These are phyloP conservation scores for Pilasporangium apinafurcum DNA, from an alignment of 352 stramenopile species.

Conservation along the genomic window DNA sequence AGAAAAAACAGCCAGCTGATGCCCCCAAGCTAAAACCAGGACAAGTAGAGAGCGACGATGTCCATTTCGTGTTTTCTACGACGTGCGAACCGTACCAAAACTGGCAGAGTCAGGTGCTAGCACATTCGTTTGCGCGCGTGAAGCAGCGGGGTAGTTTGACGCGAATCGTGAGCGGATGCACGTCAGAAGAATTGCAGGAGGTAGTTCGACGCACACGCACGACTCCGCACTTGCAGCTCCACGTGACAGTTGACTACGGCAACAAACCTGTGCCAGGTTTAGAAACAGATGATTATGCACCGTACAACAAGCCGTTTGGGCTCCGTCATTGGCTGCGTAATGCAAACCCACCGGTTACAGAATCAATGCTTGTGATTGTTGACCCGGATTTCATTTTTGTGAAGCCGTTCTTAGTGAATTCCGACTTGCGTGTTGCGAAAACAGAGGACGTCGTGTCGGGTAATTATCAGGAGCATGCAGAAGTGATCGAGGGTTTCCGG, in stretches of 20 bases:
- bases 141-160: slow-evolving; percentile 55
- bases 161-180: slow-evolving; percentile 64
- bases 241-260: slow-evolving; percentile 51
- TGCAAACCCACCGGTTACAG: slow-evolving; percentile 54
- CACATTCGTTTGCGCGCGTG: slow-evolving; percentile 53
- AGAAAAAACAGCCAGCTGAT: slow-evolving; percentile 18
- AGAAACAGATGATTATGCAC: slow-evolving; percentile 32
- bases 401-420: slow-evolving; percentile 53
- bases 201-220: slow-evolving; percentile 21
- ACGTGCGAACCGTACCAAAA: slow-evolving; percentile 54
- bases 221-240: slow-evolving; percentile 40
- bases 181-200: slow-evolving; percentile 25
- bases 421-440: slow-evolving; percentile 41
- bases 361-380: slow-evolving; percentile 53
- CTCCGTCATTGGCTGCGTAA: slow-evolving; percentile 62
- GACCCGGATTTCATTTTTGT: slow-evolving; percentile 76
- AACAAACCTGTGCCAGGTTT: slow-evolving; percentile 13
- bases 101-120: slow-evolving; percentile 71
- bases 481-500: slow-evolving; percentile 67
- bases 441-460: slow-evolving; percentile 46
- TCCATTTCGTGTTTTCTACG: slow-evolving; percentile 77
- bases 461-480: slow-evolving; percentile 42
- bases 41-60: slow-evolving; percentile 38
- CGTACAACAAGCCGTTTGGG: slow-evolving; percentile 71
- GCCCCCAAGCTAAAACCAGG: slow-evolving; percentile 11